Evolutionary conservation across 108 stramenopile genomes (phyloP), one percentile per base, ranked within the genome.

Genomic region (Seminavis robusta): DNA sequence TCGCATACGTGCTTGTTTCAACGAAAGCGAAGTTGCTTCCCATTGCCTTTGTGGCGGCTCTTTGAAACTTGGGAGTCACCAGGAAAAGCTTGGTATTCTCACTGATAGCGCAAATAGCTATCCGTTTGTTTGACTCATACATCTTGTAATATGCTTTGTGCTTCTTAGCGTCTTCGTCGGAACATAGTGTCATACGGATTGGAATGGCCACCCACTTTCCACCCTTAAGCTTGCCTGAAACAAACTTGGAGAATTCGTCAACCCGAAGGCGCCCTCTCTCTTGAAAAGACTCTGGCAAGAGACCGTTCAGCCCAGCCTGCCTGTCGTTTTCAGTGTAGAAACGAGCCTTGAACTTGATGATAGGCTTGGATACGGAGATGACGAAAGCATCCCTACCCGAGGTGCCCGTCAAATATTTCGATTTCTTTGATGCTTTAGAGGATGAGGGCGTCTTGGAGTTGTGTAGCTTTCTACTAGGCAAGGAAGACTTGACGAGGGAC

Each of bases 41-140:
- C 21, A 30, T 21, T 34, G 17, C 37, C 47, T 73, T 52, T 45
- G 58, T 61, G 40, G 45, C 53, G 27, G 58, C 37, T 50, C 44
- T 8, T 58, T 79, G 65, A 59, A 84, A 88, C 32, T 79, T 81
- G 0, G 86, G 86, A 8, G 82, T 81, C 8, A 88, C 68, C 40
- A 88, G 50, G 61, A 84, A 88, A 8, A 81, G 40, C 53, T 88
- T 88, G 16, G 77, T 74, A 3, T 26, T 53, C 54, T 76, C 64
- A 9, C 59, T 52, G 6, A 84, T 52, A 32, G 64, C 59, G 27
- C 83, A 69, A 80, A 83, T 88, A 27, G 74, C 69, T 29, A 88
- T 79, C 9, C 86, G 77, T 32, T 73, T 37, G 29, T 65, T 80
- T 28, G 52, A 53, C 67, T 88, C 82, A 53, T 76, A 88, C 28